Base-by-base conservation (phyloP, 163 green algal species). In the Trebouxia gelatinosa region DNA sequence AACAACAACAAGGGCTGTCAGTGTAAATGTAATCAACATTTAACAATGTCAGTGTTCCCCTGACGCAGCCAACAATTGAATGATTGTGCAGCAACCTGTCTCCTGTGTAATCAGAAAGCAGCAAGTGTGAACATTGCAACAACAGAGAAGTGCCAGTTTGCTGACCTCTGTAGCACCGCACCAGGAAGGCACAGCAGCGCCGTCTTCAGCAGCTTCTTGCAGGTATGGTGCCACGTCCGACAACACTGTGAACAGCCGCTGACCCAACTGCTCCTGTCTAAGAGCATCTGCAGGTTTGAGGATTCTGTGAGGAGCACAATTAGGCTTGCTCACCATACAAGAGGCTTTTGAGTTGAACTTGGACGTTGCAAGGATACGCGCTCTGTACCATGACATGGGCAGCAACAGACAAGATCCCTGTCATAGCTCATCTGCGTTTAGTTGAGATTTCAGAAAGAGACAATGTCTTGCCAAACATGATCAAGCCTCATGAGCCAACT, bases 381-480 rank as follows among this genome's bases (percentile, higher is more conserved):
- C n/a, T n/a, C n/a, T n/a, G n/a, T n/a, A n/a, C n/a, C n/a, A n/a
- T n/a, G n/a, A n/a, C n/a, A n/a, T n/a, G n/a, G n/a, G n/a, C n/a
- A n/a, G n/a, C n/a, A n/a, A n/a, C n/a, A n/a, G n/a, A n/a, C 43
- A n/a, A 37, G 43, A n/a, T 64, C 43, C 38, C 11, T 31, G 5
- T n/a, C 70, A 77, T 6, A 32, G 7, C 28, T 0, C 38, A 37
- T 37, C 28, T n/a, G 2, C 43, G 43, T 46, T 66, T n/a, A n/a
- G 46, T 66, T 23, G 23, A 31, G 21, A 26, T 13, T 6, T 7
- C 11, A 11, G 46, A 23, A 16, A 29, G n/a, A 61, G 4, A 17
- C 26, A 28, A 21, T 17, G 83, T 94, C n/a, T 28, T 94, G 51
- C 91, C 93, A 34, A 98, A 97, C 85, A 84, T 98, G 48, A 79